A percentile compares a stretch with the other conserved stretches of the same genome.
Evolutionary conservation across 2,329 filamentous ascomycete genomes (phyloP).

Genomic region (Aureobasidium mangrovei): DNA sequence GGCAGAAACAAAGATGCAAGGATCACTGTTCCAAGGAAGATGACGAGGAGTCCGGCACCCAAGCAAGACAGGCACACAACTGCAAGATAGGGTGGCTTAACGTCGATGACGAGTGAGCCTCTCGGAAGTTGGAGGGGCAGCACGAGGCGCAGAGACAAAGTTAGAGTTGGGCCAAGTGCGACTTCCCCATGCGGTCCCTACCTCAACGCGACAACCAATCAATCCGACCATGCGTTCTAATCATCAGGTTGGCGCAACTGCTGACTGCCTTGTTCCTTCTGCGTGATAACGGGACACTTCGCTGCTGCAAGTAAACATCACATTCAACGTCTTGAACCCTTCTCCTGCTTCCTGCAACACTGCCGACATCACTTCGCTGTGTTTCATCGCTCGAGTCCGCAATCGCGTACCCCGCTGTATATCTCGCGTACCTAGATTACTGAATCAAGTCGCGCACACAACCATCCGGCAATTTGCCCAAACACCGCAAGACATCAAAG

Average conservation of each 20-base stretch:
- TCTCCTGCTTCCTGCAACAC: conserved; percentile 1
- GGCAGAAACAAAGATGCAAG: too few species aligned
- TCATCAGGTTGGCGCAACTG: background rate
- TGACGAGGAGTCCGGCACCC: too few species aligned
- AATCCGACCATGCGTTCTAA: conserved; percentile 5
- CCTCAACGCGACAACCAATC: conserved; percentile 8
- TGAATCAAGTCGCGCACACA: conserved; percentile 11
- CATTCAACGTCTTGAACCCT: background rate
- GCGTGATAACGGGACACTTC: background rate
- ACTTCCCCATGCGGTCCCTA: conserved; percentile 1
- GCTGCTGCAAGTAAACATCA: background rate
- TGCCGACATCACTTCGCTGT: background rate
- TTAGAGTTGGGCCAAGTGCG: conserved; percentile 5
- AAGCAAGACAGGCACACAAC: background rate
- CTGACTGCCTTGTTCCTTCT: conserved; percentile 3
- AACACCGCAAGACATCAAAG: background rate
- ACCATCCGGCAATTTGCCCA: conserved; percentile 9
- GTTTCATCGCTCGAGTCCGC: conserved; percentile 10
- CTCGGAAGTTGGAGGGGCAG: background rate
- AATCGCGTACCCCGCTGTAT: conserved; percentile 8
- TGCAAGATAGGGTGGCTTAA: background rate
- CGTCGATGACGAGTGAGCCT: conserved; percentile 8
- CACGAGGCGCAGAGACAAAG: conserved; percentile 1
- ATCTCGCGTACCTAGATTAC: conserved; percentile 13
- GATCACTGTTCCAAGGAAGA: too few species aligned